Evolutionary conservation across 1,139 yeast genomes (phyloP).

Genomic region (Diutina rugosa): DNA sequence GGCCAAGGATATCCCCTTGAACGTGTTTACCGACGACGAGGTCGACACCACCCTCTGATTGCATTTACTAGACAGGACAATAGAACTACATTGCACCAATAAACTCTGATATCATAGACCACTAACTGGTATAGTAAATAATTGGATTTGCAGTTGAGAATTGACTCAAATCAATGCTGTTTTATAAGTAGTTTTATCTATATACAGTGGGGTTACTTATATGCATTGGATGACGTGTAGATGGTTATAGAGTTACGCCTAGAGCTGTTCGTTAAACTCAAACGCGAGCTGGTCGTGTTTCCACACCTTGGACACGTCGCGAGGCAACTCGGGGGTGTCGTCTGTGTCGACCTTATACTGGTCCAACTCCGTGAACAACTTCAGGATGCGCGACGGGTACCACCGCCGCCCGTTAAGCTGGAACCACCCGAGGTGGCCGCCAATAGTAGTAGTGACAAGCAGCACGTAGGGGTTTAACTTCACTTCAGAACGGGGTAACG

Average conservation of each 20-base stretch:
- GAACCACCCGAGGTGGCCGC: constrained; percentile 76
- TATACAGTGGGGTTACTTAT: too few relatives aligned
- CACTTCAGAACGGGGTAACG: constrained; percentile 50
- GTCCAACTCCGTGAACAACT: constrained; percentile 21
- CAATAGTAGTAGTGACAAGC: constrained; percentile 56
- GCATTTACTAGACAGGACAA: too few relatives aligned
- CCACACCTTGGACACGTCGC: constrained; percentile 17
- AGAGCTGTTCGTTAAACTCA: constrained; percentile 5
- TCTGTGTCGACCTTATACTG: constrained; percentile 9
- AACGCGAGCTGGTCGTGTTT: constrained; percentile 16
- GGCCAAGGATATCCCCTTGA: background rate
- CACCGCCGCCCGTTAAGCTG: constrained; percentile 38
- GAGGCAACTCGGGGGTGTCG: constrained; percentile 13
- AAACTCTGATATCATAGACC: too few relatives aligned
- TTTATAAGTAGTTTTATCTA: too few relatives aligned
- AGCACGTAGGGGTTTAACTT: constrained; percentile 55
- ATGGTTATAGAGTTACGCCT: background rate
- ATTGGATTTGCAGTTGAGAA: too few relatives aligned
- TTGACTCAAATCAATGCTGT: too few relatives aligned
- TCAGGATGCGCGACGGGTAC: constrained; percentile 30
- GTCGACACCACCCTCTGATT: background rate
- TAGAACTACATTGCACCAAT: too few relatives aligned
- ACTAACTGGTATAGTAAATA: too few relatives aligned
- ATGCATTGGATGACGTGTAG: too few relatives aligned
- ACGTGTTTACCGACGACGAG: background rate